Evolutionary conservation across 371 early-diverging fungal species (phyloP), one percentile per base, ranked within the genome.

Genomic region (Mucor sp.): DNA sequence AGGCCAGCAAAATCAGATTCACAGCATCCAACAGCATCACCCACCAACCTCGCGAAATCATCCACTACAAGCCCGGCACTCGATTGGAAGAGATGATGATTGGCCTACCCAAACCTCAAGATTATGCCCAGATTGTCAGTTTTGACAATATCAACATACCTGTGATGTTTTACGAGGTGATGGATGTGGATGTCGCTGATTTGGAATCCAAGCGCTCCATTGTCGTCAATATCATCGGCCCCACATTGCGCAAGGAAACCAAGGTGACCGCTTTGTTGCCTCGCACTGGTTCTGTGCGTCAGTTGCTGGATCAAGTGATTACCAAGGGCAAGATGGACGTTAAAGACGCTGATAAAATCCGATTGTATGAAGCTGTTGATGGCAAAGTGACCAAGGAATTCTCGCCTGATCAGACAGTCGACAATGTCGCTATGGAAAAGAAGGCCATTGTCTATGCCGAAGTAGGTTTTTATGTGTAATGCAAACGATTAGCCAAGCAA

Each of bases 121-220:
- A 67, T n/a, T 58, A 74, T 55, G 44, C 50, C 19, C 63, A 70
- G 15, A 43, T 55, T 53, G 60, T 50, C 32, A 47, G 48, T 25
- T 63, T 60, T 43, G 66, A 69, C 44, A 60, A 67, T 23, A 57
- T 75, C 37, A 55, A 60, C 41, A 41, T 62, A 11, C 68, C 72
- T 12, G 55, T 63, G 32, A 12, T 95, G 19, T 90, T 80, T 67
- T 97, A 95, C 73, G 96, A 97, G 66, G 79, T 91, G 27, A 65
- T 95, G 67, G 92, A 94, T 41, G 78, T 93, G 11, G 81, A 86
- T 55, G 78, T 95, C n/a, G 76, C 79, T 15, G 94, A 97, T 72
- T 74, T 94, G 39, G 95, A 96, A 60, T 86, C 79, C 44, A 94
- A 93, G 72, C 85, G 88, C 44, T 63, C 60, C 12, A 61, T 91